phyloP scores from a whole-genome alignment of 371 early-diverging fungal genomes.

The Gilbertella persicaria region DNA sequence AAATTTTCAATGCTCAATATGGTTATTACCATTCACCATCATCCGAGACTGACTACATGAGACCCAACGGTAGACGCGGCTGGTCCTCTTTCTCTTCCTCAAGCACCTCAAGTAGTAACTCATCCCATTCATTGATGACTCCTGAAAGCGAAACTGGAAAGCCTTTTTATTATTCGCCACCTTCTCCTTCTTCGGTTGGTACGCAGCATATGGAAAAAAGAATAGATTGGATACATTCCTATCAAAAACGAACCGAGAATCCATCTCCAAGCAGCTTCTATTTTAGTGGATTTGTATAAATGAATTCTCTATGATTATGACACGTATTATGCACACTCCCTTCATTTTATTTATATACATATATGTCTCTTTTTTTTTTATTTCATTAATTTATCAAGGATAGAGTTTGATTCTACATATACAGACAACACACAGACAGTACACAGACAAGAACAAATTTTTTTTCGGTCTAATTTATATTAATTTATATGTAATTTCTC shows the following conservation, averaged over 20 bases:
- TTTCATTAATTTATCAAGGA: not conserved
- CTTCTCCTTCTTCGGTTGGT: not conserved
- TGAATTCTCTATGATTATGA: not conserved
- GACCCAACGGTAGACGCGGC: not conserved
- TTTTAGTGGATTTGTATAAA: not conserved
- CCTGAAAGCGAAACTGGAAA: not conserved
- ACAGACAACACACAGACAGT: no score
- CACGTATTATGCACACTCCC: not conserved
- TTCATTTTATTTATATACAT: no score
- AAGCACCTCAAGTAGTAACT: not conserved
- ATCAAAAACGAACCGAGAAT: not conserved
- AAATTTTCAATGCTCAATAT: not conserved
- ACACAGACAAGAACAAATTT: not conserved
- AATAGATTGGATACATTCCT: not conserved
- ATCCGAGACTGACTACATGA: not conserved
- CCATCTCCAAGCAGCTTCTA: not conserved
- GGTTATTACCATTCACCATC: not conserved
- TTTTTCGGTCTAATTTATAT: not conserved
- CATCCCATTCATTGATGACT: not conserved
- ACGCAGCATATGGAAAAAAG: not conserved
- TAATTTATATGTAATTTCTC: not conserved
- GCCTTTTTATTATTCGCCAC: not conserved
- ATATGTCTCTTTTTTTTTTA: not conserved
- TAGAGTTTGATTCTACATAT: no score
- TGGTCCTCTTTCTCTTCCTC: not conserved